Conservation (phyloP, 192 early-diverging fungal species). For the Entomortierella chlamydospora region DNA sequence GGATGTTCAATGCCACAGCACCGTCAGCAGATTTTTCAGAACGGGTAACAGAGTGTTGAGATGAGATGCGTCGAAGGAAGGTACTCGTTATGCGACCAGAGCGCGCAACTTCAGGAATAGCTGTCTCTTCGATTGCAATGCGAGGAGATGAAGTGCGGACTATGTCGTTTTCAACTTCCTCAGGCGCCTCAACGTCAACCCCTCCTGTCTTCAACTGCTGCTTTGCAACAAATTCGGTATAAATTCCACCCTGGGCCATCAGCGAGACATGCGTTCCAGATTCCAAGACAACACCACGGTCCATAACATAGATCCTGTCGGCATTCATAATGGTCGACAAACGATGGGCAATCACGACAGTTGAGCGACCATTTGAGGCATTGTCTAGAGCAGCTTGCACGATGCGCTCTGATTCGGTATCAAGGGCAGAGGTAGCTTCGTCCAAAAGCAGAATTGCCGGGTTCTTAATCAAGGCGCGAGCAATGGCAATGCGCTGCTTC, state of each 20-base stretch:
- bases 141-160: neutral
- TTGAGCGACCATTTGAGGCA: conserved; percentile 81
- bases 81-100: conserved; percentile 35
- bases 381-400: conserved; percentile 88
- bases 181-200: conserved; percentile 40
- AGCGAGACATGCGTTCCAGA: conserved; percentile 85
- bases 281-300: conserved; percentile 76
- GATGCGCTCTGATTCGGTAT: conserved; percentile 80
- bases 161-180: conserved; percentile 1
- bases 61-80: conserved; percentile 41
- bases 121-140: conserved; percentile 31
- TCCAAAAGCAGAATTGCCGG: conserved; percentile 89
- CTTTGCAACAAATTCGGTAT: conserved; percentile 72
- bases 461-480: conserved; percentile 91
- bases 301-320: conserved; percentile 90
- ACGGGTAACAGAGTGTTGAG: conserved; percentile 34
- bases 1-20: conserved; percentile 11
- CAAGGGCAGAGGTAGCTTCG: conserved; percentile 90
- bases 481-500: conserved; percentile 96
- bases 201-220: conserved; percentile 69
- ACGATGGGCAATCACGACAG: conserved; percentile 92
- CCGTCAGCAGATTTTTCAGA: conserved; percentile 41
- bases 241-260: conserved; percentile 69
- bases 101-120: conserved; percentile 24
- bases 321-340: conserved; percentile 90